Percentiles rank a stretch among this genome's conserved stretches.
Evolutionary conservation across 1,284 basidiomycete species (phyloP).

Genomic region (Trichosporon sp.): DNA sequence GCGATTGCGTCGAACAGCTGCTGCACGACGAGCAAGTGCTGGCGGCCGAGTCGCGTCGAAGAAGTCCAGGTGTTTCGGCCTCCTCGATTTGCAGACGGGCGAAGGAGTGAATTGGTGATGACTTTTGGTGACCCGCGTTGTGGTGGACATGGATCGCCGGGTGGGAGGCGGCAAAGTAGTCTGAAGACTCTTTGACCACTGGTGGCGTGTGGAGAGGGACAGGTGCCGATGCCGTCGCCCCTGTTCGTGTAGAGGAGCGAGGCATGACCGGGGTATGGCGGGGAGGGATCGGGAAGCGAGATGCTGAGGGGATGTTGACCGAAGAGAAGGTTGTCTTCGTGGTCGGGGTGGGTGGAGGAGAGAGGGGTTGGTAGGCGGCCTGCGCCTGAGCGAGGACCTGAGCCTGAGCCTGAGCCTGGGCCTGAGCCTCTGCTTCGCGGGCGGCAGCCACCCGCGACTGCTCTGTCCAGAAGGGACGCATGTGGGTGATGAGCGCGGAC

Average conservation of each 20-base stretch:
- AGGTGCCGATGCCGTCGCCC: not conserved
- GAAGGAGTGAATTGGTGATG: slow-evolving; percentile 12
- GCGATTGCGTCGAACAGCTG: not conserved
- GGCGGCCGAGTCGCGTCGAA: slow-evolving; percentile 13
- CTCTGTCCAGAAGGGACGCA: slow-evolving; percentile 17
- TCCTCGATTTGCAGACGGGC: slow-evolving; percentile 16
- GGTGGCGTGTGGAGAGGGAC: slow-evolving; percentile 11
- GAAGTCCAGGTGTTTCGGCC: slow-evolving; percentile 9
- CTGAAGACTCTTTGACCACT: not conserved
- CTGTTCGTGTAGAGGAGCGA: not conserved
- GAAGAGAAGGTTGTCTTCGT: slow-evolving; percentile 5
- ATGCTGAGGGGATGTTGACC: slow-evolving; percentile 9
- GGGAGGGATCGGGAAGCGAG: slow-evolving; percentile 11
- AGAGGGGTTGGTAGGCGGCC: slow-evolving; percentile 4
- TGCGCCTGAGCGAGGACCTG: not conserved
- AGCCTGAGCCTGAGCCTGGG: not conserved
- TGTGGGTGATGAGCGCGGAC: slow-evolving; percentile 19
- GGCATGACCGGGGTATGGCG: slow-evolving; percentile 3
- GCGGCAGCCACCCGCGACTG: slow-evolving; percentile 16
- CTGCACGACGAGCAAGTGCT: slow-evolving; percentile 15
- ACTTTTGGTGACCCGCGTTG: not conserved
- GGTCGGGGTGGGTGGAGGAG: slow-evolving; percentile 17
- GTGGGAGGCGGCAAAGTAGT: slow-evolving; percentile 12
- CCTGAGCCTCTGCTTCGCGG: slow-evolving; percentile 1
- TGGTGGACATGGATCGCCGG: slow-evolving; percentile 5